Evolutionary conservation across 2,329 filamentous ascomycete species (phyloP), one percentile per base, ranked within the genome.

Genomic region (Nigrograna mackinnonii): DNA sequence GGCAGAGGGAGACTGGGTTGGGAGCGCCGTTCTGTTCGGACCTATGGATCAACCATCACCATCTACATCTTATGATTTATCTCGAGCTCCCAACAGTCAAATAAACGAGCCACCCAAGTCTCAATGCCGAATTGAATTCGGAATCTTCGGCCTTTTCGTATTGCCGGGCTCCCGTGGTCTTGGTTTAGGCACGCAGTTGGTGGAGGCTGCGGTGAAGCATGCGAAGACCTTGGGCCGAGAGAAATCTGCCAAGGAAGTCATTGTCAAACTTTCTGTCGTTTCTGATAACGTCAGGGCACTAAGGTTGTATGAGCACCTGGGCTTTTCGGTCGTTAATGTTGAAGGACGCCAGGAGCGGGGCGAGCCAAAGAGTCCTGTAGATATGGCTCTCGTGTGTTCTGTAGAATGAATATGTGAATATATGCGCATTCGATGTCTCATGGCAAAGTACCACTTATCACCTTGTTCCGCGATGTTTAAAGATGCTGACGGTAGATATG

Each of bases 71-170:
- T 21, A 12, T 7, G n/a, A 13, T 18, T 13, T 26, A n/a, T 18
- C 31, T n/a, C n/a, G n/a, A n/a, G n/a, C n/a, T n/a, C n/a, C n/a
- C n/a, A n/a, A n/a, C n/a, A n/a, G n/a, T 5, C 21, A 22, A 14
- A 37, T 17, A 21, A 16, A 35, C 11, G 39, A 33, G 4, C 14
- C 31, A 19, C 6, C 3, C 16, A 19, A 22, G 11, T 34, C 14
- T 3, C n/a, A 9, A 20, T 9, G 12, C 13, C 9, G 9, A 1
- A 18, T 30, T 47, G 50, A 37, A 57, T 56, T 47, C 51, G 35
- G 60, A 28, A 48, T 66, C 3, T 61, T 53, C 37, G 62, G 52
- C 22, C 52, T 60, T 22, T 68, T 63, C 40, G 60, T 68, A 6
- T 37, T 53, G 5, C 50, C 57, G 6, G 36, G 37, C n/a, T 54